Evolutionary conservation across 2,329 filamentous ascomycete species (phyloP).

Genomic region (Calonectria pseudoturangicola): DNA sequence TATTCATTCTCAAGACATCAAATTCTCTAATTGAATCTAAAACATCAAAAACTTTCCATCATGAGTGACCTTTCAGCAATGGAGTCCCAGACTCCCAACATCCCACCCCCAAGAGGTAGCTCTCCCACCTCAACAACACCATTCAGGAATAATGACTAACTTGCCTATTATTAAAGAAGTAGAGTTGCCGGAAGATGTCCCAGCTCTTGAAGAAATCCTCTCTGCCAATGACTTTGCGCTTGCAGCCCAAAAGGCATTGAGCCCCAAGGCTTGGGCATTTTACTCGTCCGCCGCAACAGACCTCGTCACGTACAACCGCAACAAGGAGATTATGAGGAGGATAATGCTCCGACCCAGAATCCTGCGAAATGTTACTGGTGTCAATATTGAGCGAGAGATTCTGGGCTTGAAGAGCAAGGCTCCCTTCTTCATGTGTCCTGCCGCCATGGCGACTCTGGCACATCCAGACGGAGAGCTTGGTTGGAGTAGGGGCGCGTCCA

Average conservation of each 20-base stretch:
- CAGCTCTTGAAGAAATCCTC: slow-evolving; percentile 50
- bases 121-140: not conserved
- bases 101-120: slow-evolving; percentile 50
- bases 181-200: slow-evolving; percentile 43
- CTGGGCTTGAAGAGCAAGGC: slow-evolving; percentile 70
- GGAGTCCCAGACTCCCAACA: slow-evolving; percentile 54
- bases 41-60: slow-evolving; percentile 7
- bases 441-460: slow-evolving; percentile 78
- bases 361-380: slow-evolving; percentile 72
- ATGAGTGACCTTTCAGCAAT: slow-evolving; percentile 55
- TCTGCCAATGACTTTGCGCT: slow-evolving; percentile 73
- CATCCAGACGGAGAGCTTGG: slow-evolving; percentile 77
- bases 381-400: slow-evolving; percentile 71
- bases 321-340: slow-evolving; percentile 71
- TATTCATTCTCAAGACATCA: not conserved
- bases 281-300: slow-evolving; percentile 80
- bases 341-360: slow-evolving; percentile 77
- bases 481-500: slow-evolving; percentile 55
- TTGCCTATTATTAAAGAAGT: slow-evolving; percentile 33
- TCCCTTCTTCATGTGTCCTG: slow-evolving; percentile 79
- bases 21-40: not conserved
- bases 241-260: slow-evolving; percentile 72
- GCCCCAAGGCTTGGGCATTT: slow-evolving; percentile 81
- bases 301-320: slow-evolving; percentile 73
- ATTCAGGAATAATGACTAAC: not conserved